phyloP scores from a whole-genome alignment of 2,329 filamentous ascomycete species.

The Aureobasidium lini region DNA sequence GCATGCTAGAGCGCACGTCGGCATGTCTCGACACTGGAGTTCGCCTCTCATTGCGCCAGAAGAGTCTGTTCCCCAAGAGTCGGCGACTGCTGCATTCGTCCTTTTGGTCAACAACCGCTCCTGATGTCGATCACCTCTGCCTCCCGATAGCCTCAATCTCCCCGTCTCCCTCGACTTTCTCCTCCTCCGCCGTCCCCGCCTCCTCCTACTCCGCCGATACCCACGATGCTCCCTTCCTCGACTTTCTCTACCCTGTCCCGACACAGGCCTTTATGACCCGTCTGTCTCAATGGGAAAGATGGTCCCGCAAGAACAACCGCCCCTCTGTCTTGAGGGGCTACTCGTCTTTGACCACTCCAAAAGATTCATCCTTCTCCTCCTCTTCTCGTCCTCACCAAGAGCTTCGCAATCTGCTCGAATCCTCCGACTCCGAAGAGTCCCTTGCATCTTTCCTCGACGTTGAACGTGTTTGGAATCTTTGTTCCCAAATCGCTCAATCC shows the following conservation, averaged over 20 bases:
- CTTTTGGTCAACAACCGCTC: slow-evolving; percentile 50
- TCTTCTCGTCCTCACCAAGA: not conserved
- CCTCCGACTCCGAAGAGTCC: not conserved
- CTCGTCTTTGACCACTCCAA: slow-evolving; percentile 10
- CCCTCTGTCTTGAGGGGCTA: slow-evolving; percentile 8
- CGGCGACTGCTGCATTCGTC: slow-evolving; percentile 46
- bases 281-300: slow-evolving; percentile 9
- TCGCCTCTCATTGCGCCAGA: slow-evolving; percentile 40
- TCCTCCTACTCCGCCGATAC: not conserved
- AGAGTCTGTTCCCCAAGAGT: slow-evolving; percentile 31
- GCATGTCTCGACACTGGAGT: slow-evolving; percentile 52
- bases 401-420: not conserved
- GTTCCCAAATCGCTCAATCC: not conserved
- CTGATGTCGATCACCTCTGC: slow-evolving; percentile 33
- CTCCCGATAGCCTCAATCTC: slow-evolving; percentile 20
- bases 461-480: not conserved
- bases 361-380: not conserved
- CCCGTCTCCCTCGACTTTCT: not conserved
- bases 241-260: slow-evolving; percentile 42
- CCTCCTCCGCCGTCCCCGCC: not conserved
- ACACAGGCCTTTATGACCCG: slow-evolving; percentile 29
- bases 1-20: slow-evolving; percentile 54
- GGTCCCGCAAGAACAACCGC: not conserved
- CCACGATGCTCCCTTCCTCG: slow-evolving; percentile 29
- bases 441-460: not conserved